A percentile compares a stretch with the other conserved stretches of the same genome.
These are phyloP conservation scores for Singerocomus inundabilis DNA, from an alignment of 1,284 basidiomycete genomes.

Conservation along the genomic window DNA sequence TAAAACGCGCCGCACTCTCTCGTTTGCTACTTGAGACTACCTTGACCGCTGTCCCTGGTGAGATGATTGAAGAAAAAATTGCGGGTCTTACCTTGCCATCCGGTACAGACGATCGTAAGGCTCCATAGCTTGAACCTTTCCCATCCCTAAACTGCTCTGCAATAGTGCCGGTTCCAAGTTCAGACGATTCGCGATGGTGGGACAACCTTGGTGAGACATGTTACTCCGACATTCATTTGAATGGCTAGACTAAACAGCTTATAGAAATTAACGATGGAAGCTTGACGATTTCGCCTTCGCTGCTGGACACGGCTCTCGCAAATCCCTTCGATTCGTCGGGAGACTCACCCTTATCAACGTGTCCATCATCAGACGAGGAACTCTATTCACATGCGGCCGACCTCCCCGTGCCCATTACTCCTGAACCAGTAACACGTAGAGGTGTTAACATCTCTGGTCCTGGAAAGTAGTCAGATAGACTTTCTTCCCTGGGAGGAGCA, in stretches of 20 bases:
- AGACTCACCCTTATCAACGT: constrained; percentile 66
- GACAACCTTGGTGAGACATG: constrained; percentile 53
- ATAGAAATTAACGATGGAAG: constrained; percentile 60
- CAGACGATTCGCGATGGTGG: constrained; percentile 78
- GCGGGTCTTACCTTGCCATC: constrained; percentile 46
- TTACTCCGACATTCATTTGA: not conserved
- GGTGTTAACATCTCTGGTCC: constrained; percentile 3
- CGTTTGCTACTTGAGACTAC: constrained; percentile 67
- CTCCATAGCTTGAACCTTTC: not conserved
- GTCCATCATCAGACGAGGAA: constrained; percentile 80
- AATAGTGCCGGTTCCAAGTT: constrained; percentile 75
- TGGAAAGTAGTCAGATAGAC: constrained; percentile 13
- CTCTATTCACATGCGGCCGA: constrained; percentile 68
- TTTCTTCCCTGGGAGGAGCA: not conserved
- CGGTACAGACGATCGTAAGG: constrained; percentile 39
- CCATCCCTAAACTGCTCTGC: constrained; percentile 11
- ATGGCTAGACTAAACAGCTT: constrained; percentile 3
- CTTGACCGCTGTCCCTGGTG: constrained; percentile 55
- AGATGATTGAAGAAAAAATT: constrained; percentile 71
- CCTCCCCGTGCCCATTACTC: constrained; percentile 59
- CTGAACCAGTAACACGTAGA: constrained; percentile 38
- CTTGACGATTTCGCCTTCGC: constrained; percentile 46
- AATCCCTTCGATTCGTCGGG: constrained; percentile 72
- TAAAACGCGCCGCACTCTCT: constrained; percentile 70
- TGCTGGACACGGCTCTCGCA: constrained; percentile 38